A percentile compares a stretch with the other conserved stretches of the same genome.
Evolutionary conservation across 129 eudicot species (phyloP).

Genomic region (Smallanthus sonchifolius): DNA sequence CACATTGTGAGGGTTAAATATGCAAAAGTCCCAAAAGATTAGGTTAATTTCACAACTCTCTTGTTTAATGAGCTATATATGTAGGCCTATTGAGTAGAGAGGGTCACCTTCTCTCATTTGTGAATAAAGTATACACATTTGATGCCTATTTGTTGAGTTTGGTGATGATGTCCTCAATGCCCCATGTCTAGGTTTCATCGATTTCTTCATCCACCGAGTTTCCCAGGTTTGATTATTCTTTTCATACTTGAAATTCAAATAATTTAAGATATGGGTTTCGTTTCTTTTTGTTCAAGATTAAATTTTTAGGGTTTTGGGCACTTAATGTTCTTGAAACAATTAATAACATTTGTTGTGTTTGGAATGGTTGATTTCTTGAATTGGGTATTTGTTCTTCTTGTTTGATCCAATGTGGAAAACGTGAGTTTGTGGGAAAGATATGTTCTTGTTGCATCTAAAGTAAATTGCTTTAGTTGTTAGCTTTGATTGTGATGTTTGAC

Average conservation of each 20-base stretch:
- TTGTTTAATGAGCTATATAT: conserved; percentile 14
- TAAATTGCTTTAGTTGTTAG: conserved; percentile 15
- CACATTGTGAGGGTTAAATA: not conserved
- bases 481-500: conserved; percentile 27
- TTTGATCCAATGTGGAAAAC: conserved; percentile 11
- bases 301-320: not conserved
- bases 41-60: not conserved
- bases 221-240: conserved; percentile 23
- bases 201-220: conserved; percentile 20
- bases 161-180: conserved; percentile 23
- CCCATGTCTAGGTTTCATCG: conserved; percentile 37
- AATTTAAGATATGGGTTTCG: not conserved
- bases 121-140: conserved; percentile 15
- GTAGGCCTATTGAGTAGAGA: conserved; percentile 11
- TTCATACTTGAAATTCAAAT: not conserved
- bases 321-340: not conserved
- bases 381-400: conserved; percentile 8
- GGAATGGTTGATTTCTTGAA: not conserved
- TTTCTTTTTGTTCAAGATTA: not conserved
- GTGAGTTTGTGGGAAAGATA: conserved; percentile 9
- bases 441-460: conserved; percentile 5
- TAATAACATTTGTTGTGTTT: not conserved
- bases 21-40: not conserved
- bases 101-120: conserved; percentile 30
- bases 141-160: conserved; percentile 22